Base-by-base conservation (phyloP, 441 rosid genomes). In the Iberis amara region DNA sequence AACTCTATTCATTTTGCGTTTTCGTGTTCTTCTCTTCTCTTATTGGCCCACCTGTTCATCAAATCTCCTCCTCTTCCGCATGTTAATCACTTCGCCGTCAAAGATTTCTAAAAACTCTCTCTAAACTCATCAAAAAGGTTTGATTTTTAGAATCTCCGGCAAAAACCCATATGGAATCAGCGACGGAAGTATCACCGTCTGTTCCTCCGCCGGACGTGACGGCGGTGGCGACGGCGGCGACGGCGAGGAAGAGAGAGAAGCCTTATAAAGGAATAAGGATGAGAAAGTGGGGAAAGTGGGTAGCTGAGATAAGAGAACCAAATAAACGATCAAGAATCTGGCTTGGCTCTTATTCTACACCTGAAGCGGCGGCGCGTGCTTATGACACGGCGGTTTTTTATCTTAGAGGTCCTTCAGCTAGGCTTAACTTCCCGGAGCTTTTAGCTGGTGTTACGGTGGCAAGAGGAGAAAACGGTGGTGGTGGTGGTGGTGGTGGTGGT, bases 201-300 rank as follows among this genome's bases (percentile, higher is more conserved):
- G 56, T 33, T 18, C 11, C 52, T 18, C 18, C 33, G 1, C 51
- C 21, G 35, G 30, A 37, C 44, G 57, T 50, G 6, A 44, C 42
- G 52, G 24, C 59, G 54, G 53, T 43, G 2, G 32, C 45, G 50
- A 8, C 47, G 24, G 24, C 38, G 45, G 28, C 56, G 37, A 35
- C 23, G 63, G 37, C 54, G 55, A 72, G 70, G 26, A 73, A 69
- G 24, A 75, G 77, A 30, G 82, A 79, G 43, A 86, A 83, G 69
- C 89, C 82, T 0, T 87, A 78, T 45, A 71, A 86, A 64, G 96
- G 96, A 11, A 84, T 87, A 62, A 66, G 96, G 82, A 84, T 80
- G 89, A 80, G 96, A 70, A 87, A 84, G 81, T 83, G 92, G 89
- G 96, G 92, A 1, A 86, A 86, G 72, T 83, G 92, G 92, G 96